A percentile compares a stretch with the other conserved stretches of the same genome.
These are phyloP conservation scores for Barnettozyma sp. DNA, from an alignment of 805 yeast species.

Conservation along the genomic window DNA sequence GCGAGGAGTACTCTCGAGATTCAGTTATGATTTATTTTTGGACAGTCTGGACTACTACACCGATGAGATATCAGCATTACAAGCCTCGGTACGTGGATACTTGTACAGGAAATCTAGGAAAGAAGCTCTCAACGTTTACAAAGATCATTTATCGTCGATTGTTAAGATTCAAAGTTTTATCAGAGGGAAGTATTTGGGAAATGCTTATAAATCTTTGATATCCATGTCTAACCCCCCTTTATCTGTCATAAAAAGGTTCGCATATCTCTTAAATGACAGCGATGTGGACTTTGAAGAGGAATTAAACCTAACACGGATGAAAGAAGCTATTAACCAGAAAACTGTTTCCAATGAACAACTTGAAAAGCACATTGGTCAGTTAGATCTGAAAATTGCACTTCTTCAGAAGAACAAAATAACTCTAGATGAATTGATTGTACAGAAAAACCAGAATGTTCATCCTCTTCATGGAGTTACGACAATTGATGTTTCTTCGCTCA, in stretches of 20 bases:
- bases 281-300: slow-evolving; percentile 74
- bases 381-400: slow-evolving; percentile 71
- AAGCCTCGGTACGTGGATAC: slow-evolving; percentile 47
- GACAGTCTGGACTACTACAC: slow-evolving; percentile 46
- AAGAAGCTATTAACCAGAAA: slow-evolving; percentile 62
- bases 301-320: slow-evolving; percentile 54
- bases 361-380: slow-evolving; percentile 67
- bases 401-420: slow-evolving; percentile 75
- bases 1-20: slow-evolving; percentile 59
- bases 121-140: slow-evolving; percentile 41
- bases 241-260: slow-evolving; percentile 67
- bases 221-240: slow-evolving; percentile 71
- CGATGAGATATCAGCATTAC: slow-evolving; percentile 39
- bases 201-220: slow-evolving; percentile 67
- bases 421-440: slow-evolving; percentile 54
- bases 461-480: slow-evolving; percentile 6
- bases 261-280: slow-evolving; percentile 63
- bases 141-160: slow-evolving; percentile 47
- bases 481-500: slow-evolving; percentile 24
- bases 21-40: slow-evolving; percentile 43
- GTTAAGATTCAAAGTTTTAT: slow-evolving; percentile 69
- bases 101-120: slow-evolving; percentile 32
- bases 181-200: slow-evolving; percentile 58
- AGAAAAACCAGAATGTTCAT: slow-evolving; percentile 24
- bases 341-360: slow-evolving; percentile 65